Evolutionary conservation across 257 asterid genomes (phyloP), one percentile per base, ranked within the genome.

Genomic region (Asclepias syriaca): DNA sequence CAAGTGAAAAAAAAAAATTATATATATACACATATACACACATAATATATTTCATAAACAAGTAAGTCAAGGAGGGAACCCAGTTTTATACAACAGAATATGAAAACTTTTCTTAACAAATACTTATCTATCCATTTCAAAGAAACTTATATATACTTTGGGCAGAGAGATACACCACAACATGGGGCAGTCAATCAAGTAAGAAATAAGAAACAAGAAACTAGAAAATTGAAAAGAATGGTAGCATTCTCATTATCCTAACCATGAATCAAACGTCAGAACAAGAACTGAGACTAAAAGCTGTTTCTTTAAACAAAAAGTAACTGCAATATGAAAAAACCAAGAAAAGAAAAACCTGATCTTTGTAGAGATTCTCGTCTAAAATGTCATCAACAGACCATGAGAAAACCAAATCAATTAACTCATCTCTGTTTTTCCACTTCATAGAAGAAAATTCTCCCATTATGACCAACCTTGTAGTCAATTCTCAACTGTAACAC

Each of bases 301-400:
- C 8, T 29, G 0, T 29, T 29, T 29, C 34, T 29, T n/a, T 51
- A 68, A 67, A 21, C 5, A 34, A 24, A 21, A 39, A 13, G 39
- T 6, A 56, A 6, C 46, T 0, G 29, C 8, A 46, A 0, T 21
- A 34, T 0, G 6, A 66, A 56, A 24, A 22, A 0, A 61, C 39
- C 5, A n/a, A 6, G 8, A 0, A 43, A 15, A 37, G 7, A 65
- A 65, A 43, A 10, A 88, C 95, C 95, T 86, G 79, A 15, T 74
- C 1, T 75, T 40, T 77, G 71, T 81, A 86, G 45, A 84, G 81
- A 81, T 81, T 65, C 32, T 80, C 78, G 5, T 86, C 65, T 24
- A 73, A 61, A 54, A 88, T 80, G 18, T 88, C 80, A 15, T 76
- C 61, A 27, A 78, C 73, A 50, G 88, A 76, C 95, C 86, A 82